These are phyloP conservation scores for Leccinum subtestaceum DNA, from an alignment of 768 basidiomycete genomes.

Conservation along the genomic window DNA sequence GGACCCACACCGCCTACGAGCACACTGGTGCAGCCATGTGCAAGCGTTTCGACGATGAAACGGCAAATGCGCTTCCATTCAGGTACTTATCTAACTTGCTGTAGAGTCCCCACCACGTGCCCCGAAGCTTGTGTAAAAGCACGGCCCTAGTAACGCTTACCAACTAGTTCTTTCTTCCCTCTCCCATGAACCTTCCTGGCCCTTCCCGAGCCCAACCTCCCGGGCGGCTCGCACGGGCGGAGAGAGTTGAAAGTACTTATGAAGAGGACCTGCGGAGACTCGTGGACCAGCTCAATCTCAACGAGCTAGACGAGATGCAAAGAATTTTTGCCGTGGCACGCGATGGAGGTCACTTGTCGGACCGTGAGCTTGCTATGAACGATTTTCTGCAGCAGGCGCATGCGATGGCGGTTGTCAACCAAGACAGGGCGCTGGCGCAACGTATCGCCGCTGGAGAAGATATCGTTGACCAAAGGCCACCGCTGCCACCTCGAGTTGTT, in stretches of 20 bases:
- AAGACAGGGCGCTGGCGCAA: conserved; percentile 25
- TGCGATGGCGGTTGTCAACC: conserved; percentile 11
- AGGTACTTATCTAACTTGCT: background rate
- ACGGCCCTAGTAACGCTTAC: background rate
- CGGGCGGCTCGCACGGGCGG: background rate
- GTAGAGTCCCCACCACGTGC: conserved; percentile 6
- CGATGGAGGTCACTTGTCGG: conserved; percentile 14
- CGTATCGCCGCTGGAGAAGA: conserved; percentile 14
- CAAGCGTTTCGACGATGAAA: background rate
- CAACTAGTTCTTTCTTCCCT: conserved; percentile 10
- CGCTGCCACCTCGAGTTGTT: background rate
- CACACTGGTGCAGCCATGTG: background rate
- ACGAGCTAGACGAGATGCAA: conserved; percentile 21
- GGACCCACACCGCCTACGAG: background rate
- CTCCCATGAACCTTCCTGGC: conserved; percentile 27
- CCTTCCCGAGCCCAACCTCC: conserved; percentile 18
- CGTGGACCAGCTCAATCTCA: conserved; percentile 16
- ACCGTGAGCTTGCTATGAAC: conserved; percentile 25
- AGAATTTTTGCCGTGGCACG: conserved; percentile 4
- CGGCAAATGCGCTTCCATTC: background rate
- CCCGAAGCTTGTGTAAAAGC: conserved; percentile 3
- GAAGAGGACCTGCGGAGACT: conserved; percentile 25
- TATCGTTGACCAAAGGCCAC: background rate
- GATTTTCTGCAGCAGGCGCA: conserved; percentile 26
- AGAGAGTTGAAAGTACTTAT: conserved; percentile 22